Evolutionary conservation across 23 red algal species (phyloP).

Genomic region (Gracilaria gracilis): DNA sequence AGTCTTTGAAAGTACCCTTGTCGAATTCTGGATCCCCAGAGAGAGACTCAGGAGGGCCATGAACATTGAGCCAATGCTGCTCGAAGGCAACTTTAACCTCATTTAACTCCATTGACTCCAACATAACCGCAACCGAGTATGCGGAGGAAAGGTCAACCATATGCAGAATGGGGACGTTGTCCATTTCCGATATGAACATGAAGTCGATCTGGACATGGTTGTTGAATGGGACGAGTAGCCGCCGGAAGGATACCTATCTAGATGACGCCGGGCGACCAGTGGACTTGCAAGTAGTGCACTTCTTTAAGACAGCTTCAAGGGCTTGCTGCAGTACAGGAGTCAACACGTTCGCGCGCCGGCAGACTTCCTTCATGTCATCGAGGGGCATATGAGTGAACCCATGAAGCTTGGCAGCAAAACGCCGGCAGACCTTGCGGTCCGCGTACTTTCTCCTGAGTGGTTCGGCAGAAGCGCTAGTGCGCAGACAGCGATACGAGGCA

Average conservation of each 20-base stretch:
- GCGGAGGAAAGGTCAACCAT: conserved; percentile 28
- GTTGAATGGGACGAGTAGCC: conserved; percentile 38
- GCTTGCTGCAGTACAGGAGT: conserved; percentile 28
- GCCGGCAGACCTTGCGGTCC: too few species aligned
- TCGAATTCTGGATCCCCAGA: conserved; percentile 45
- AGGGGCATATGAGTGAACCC: conserved; percentile 37
- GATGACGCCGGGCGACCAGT: conserved; percentile 6
- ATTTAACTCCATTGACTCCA: conserved; percentile 10
- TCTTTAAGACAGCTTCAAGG: not conserved
- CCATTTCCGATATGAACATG: conserved; percentile 29
- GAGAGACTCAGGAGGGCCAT: conserved; percentile 6
- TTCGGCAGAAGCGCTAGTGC: not conserved
- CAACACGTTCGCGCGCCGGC: conserved; percentile 11
- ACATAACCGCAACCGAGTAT: conserved; percentile 11
- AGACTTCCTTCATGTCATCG: conserved; percentile 33
- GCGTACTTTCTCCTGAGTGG: not conserved
- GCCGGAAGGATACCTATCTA: conserved; percentile 33
- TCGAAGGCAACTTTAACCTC: conserved; percentile 20
- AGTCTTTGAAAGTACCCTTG: not conserved
- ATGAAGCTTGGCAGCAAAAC: conserved; percentile 46
- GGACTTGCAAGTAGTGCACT: conserved; percentile 19
- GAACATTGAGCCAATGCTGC: not conserved
- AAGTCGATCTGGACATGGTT: conserved; percentile 54
- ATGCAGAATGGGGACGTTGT: conserved; percentile 37
- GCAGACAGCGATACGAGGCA: not conserved